Conservation (phyloP, 2,329 filamentous ascomycete species). For the Colletotrichum simmondsii region DNA sequence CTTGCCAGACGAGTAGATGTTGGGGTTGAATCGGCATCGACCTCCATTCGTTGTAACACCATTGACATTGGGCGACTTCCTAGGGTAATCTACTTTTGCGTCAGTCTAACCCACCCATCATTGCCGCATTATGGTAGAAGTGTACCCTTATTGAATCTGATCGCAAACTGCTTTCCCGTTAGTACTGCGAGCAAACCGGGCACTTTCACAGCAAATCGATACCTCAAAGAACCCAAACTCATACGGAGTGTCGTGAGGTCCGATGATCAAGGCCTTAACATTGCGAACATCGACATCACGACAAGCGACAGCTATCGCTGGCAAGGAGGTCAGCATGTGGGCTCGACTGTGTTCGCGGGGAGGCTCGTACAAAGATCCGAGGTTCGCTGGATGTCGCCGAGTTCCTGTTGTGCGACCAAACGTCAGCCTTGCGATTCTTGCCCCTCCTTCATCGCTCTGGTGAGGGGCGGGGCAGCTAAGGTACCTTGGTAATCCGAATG, state of each 20-base stretch:
- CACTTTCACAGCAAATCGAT: slow-evolving; percentile 38
- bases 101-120: not conserved
- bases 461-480: slow-evolving; percentile 38
- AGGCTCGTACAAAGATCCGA: slow-evolving; percentile 79
- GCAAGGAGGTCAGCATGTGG: slow-evolving; percentile 21
- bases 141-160: slow-evolving; percentile 80
- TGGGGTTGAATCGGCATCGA: slow-evolving; percentile 91
- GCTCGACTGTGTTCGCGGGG: not conserved
- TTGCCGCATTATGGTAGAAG: not conserved
- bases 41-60: slow-evolving; percentile 91
- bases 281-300: slow-evolving; percentile 89
- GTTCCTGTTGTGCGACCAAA: slow-evolving; percentile 68
- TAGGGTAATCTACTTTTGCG: slow-evolving; percentile 79
- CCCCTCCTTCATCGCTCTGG: slow-evolving; percentile 6
- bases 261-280: slow-evolving; percentile 88
- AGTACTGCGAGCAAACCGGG: slow-evolving; percentile 36
- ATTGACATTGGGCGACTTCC: slow-evolving; percentile 69
- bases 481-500: slow-evolving; percentile 85
- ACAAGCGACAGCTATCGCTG: slow-evolving; percentile 88
- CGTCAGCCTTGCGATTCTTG: slow-evolving; percentile 20
- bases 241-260: slow-evolving; percentile 93
- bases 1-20: slow-evolving; percentile 91
- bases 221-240: slow-evolving; percentile 98
- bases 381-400: slow-evolving; percentile 85
- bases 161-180: slow-evolving; percentile 69